Evolutionary conservation across 768 basidiomycete genomes (phyloP), one percentile per base, ranked within the genome.

Genomic region (Pisolithus tinctorius): DNA sequence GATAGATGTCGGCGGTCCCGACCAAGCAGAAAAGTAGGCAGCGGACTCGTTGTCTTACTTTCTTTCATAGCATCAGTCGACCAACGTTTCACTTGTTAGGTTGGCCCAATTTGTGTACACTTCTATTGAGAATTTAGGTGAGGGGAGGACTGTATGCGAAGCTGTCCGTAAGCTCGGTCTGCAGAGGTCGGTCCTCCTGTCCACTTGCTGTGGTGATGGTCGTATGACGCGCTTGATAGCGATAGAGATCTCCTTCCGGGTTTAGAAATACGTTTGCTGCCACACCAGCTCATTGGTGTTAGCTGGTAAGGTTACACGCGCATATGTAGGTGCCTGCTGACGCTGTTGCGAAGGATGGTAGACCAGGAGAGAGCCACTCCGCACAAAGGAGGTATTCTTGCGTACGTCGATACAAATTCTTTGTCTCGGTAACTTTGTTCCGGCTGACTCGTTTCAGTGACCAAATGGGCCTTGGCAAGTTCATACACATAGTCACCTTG

Each of bases 211-310:
- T 38, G 45, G 26, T 16, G 34, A 14, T 11, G 34, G 13, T 6
- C 13, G 20, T 45, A 27, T 47, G 7, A 49, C 6, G 6, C 38
- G 17, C n/a, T 67, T 29, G 29, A 45, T 30, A 81, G 79, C 54
- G 61, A 76, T 26, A 72, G 73, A 41, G 81, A 85, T 52, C 59
- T 80, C 16, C 63, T 93, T 1, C 83, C 84, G 0, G 87, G 86
- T 0, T 68, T 91, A 54, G 81, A 83, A 60, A 79, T 89, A 10
- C 74, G 80, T 4, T 72, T 91, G 8, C 71, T 91, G 53, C 78
- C 81, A 6, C 89, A 91, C 60, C 86, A 91, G 64, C 71, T 78
- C 36, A 83, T 91, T 47, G 88, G 89, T 0, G 87, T 91, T 16
- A 77, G 77, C 36, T 91, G 87, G 84, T 79, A 52, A 31, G 69